Evolutionary conservation across 2,329 filamentous ascomycete genomes (phyloP), one percentile per base, ranked within the genome.

Genomic region (Beauveria rudraprayagi): DNA sequence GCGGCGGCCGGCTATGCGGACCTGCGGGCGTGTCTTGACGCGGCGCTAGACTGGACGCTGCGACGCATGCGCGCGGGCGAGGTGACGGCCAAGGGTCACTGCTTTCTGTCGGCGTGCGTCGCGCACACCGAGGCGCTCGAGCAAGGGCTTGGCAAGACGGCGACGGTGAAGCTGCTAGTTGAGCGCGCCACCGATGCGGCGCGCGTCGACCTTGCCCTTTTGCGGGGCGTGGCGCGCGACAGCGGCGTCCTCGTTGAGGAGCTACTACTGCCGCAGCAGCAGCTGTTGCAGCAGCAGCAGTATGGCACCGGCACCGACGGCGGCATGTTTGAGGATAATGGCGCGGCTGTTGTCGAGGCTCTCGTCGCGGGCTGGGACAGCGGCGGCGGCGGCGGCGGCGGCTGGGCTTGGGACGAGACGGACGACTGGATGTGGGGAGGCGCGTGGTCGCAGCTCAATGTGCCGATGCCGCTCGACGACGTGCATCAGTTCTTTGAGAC

Each of bases 21-120:
- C 50, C 62, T 76, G 14, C 69, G 68, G 1, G 65, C 66, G 7
- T 69, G 71, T 3, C 65, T 76, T 1, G 65, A 70, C 1, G 66
- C 67, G 1, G 65, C 68, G 3, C 61, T 68, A 7, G 62, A 57
- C 3, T 77, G 75, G 75, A 66, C 64, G 2, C 64, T 73, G 40
- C 65, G 66, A 16, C 69, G 74, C 14, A 66, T 78, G n/a, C 69
- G 67, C 24, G 71, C 75, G 0, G 77, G 77, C 2, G 76, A 79
- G 67, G 77, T 76, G 3, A 78, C 78, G 43, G 66, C 73, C 40
- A 80, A 79, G 62, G 72, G 73, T 5, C 71, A 74, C 48, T 69
- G 75, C 30, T 72, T 79, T 28, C 56, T 72, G 16, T 66, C 70
- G 3, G 69, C 70, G 1, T 66, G 66, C 51, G 44, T 71, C 3